Evolutionary conservation across 2,329 filamentous ascomycete genomes (phyloP), one percentile per base, ranked within the genome.

Genomic region (Thielaviopsis euricoi): DNA sequence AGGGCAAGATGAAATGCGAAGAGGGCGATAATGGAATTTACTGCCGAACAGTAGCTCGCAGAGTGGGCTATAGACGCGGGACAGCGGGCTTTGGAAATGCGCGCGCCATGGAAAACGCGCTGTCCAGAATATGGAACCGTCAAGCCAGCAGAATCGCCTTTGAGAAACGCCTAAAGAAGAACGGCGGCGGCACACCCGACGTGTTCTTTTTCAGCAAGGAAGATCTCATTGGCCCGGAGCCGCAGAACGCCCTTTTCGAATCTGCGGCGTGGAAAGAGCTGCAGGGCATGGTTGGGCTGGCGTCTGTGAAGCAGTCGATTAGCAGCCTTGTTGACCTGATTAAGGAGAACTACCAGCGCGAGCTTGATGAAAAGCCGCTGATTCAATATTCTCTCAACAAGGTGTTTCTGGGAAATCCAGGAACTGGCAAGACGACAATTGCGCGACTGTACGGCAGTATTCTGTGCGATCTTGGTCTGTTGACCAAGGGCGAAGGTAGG

Each of bases 381-480:
- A 70, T 89, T 0, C 69, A 82, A 56, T 81, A 80, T 55, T 80
- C 76, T 0, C 71, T 89, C 0, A 89, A 89, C 65, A 73, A 76
- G 7, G 79, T 88, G 1, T 87, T 90, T 58, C 65, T 89, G 0
- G 86, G 86, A 0, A 78, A 75, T 1, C 86, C 87, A 0, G 86
- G 87, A 0, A 90, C 86, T 0, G 86, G 86, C 0, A 90, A 89
- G 64, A 89, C 86, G 0, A 83, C 83, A 0, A 81, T 90, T 0
- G 87, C 84, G 0, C 87, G 86, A 65, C 68, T 88, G 0, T 89
- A 89, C 62, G 86, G 83, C 0, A 69, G 75, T 46, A 83, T 90
- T 1, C 71, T 90, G 0, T 81, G 77, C 0, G 79, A 86, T 57
- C 67, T 90, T 4, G 85, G 85, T 0, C 62, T 87, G 1, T 66